Conservation (phyloP, 2,329 filamentous ascomycete species). For the Didymella keratinophila region DNA sequence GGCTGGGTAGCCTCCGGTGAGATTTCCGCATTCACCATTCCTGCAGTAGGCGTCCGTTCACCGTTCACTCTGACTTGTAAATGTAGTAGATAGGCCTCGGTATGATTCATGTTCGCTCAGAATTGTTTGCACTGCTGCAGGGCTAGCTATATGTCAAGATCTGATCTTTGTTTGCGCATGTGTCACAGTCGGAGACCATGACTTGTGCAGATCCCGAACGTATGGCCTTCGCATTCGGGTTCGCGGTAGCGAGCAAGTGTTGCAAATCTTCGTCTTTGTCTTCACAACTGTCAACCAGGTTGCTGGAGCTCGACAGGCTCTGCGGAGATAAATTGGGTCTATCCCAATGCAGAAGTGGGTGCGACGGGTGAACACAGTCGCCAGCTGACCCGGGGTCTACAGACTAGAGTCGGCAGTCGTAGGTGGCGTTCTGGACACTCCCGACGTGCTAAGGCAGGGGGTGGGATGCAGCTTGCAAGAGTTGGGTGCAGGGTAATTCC, state of each 20-base stretch:
- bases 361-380: conserved; percentile 6
- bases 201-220: background rate
- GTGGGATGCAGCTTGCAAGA: background rate
- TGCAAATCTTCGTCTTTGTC: background rate
- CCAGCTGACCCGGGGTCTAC: conserved; percentile 3
- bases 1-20: conserved; percentile 1
- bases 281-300: background rate
- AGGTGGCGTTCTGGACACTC: background rate
- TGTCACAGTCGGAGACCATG: background rate
- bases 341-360: conserved; percentile 15
- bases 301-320: background rate
- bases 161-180: background rate
- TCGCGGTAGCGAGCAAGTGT: background rate
- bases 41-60: background rate
- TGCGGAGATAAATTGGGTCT: conserved; percentile 1
- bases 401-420: background rate
- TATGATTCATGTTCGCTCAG: background rate
- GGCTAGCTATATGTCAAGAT: background rate
- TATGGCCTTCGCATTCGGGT: background rate
- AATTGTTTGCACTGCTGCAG: background rate
- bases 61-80: background rate
- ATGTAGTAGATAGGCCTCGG: background rate
- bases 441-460: background rate
- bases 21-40: conserved; percentile 3
- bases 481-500: background rate